Evolutionary conservation across 305 asterid genomes (phyloP).

Genomic region (Euphrasia arctica): DNA sequence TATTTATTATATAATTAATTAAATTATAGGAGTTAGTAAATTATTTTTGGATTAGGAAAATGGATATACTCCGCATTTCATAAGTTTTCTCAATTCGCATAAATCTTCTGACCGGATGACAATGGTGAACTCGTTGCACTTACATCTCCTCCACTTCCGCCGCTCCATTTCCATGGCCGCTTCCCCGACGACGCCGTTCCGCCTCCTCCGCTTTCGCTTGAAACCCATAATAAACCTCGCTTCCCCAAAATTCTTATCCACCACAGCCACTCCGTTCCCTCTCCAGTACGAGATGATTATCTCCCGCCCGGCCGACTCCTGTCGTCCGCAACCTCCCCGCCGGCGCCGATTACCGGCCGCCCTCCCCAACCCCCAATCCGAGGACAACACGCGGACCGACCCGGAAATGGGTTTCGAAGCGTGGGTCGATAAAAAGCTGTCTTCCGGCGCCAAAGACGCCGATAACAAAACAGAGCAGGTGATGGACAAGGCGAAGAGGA

Average conservation of each 20-base stretch:
- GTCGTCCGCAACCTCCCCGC: slow-evolving; percentile 24
- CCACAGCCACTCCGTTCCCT: slow-evolving; percentile 76
- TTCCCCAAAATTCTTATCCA: slow-evolving; percentile 37
- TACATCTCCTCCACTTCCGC: slow-evolving; percentile 46
- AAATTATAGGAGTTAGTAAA: no score
- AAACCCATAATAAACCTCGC: slow-evolving; percentile 20
- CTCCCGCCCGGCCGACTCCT: slow-evolving; percentile 65
- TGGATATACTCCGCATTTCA: no score
- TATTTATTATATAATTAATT: no score
- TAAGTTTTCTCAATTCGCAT: no score
- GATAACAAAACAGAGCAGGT: slow-evolving; percentile 15
- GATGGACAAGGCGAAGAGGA: slow-evolving; percentile 68
- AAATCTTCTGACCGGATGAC: not conserved
- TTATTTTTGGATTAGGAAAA: no score
- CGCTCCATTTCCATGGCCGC: slow-evolving; percentile 32
- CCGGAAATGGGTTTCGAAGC: slow-evolving; percentile 60
- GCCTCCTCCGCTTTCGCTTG: slow-evolving; percentile 21
- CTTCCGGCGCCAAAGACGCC: slow-evolving; percentile 24
- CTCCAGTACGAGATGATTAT: slow-evolving; percentile 85
- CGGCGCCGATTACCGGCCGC: slow-evolving; percentile 40
- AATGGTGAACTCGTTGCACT: slow-evolving; percentile 54
- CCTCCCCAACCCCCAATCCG: slow-evolving; percentile 33
- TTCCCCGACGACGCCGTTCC: slow-evolving; percentile 24
- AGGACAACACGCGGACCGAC: no score
- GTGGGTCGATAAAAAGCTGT: slow-evolving; percentile 75